These are phyloP conservation scores for Ascoidea asiatica DNA, from an alignment of 805 yeast species.

Conservation along the genomic window DNA sequence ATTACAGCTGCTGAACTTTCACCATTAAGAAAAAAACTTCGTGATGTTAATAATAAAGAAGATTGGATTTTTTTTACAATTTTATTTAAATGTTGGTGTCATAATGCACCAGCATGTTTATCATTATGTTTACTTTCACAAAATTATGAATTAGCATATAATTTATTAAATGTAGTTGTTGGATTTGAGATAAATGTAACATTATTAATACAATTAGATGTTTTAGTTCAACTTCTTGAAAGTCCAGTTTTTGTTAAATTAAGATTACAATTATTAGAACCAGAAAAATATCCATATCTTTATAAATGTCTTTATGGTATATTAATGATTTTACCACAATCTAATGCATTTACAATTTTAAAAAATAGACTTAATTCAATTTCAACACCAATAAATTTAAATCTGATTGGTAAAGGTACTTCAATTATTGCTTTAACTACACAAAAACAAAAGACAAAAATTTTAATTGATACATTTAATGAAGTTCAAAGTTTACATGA, in stretches of 20 bases:
- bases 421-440: no score
- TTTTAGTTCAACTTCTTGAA: constrained; percentile 79
- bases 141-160: constrained; percentile 75
- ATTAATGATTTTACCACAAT: constrained; percentile 88
- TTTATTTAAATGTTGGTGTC: constrained; percentile 83
- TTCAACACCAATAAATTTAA: neutral
- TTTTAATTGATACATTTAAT: no score
- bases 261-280: constrained; percentile 80
- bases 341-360: constrained; percentile 74
- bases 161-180: constrained; percentile 69
- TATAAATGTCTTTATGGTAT: constrained; percentile 86
- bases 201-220: constrained; percentile 74
- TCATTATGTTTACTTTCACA: constrained; percentile 78
- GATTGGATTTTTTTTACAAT: constrained; percentile 62
- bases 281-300: constrained; percentile 65
- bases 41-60: constrained; percentile 43
- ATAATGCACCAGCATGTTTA: constrained; percentile 78
- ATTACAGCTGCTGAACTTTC: constrained; percentile 76
- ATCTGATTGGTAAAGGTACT: neutral
- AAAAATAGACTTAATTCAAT: constrained; percentile 62
- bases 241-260: constrained; percentile 84
- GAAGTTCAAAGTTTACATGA: neutral
- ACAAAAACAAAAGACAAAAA: neutral
- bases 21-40: constrained; percentile 52
- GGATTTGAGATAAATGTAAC: constrained; percentile 72